A percentile compares a stretch with the other conserved stretches of the same genome.
These are phyloP conservation scores for Fusarium staphyleae DNA, from an alignment of 2,329 filamentous ascomycete genomes.

Conservation along the genomic window DNA sequence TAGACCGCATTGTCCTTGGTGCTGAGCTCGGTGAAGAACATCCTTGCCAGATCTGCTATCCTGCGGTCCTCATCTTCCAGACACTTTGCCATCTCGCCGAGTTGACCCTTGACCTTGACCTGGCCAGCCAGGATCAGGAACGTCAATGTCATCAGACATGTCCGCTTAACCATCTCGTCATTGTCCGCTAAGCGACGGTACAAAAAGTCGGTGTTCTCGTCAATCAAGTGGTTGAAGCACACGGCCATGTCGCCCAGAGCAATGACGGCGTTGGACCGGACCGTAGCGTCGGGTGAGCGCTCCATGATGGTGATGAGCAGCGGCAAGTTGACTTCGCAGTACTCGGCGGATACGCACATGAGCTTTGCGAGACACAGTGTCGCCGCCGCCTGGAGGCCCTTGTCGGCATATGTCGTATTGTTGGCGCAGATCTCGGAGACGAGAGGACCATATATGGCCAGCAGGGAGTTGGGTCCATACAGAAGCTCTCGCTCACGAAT, in stretches of 20 bases:
- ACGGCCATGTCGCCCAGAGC: slow-evolving; percentile 98
- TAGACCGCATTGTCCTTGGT: slow-evolving; percentile 99
- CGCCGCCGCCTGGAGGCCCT: slow-evolving; percentile 88
- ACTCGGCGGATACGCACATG: slow-evolving; percentile 97
- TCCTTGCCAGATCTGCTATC: slow-evolving; percentile 90
- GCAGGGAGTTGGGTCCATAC: slow-evolving; percentile 81
- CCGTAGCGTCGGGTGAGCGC: slow-evolving; percentile 88
- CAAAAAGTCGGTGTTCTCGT: slow-evolving; percentile 98
- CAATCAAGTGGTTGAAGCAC: slow-evolving; percentile 98
- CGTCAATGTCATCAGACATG: slow-evolving; percentile 97
- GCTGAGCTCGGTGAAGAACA: slow-evolving; percentile 98
- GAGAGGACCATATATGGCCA: slow-evolving; percentile 90
- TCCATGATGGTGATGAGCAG: slow-evolving; percentile 98
- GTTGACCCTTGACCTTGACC: slow-evolving; percentile 98
- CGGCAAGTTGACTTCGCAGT: slow-evolving; percentile 91
- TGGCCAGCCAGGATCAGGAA: slow-evolving; percentile 97
- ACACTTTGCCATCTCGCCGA: slow-evolving; percentile 99
- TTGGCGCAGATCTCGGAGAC: slow-evolving; percentile 94
- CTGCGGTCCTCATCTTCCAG: slow-evolving; percentile 94
- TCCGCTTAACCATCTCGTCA: slow-evolving; percentile 91
- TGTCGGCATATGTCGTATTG: slow-evolving; percentile 90
- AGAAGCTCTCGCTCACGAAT: slow-evolving; percentile 85
- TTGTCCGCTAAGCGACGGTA: slow-evolving; percentile 91
- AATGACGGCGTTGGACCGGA: slow-evolving; percentile 95
- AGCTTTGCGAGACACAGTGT: slow-evolving; percentile 96